phyloP scores from a whole-genome alignment of 805 yeast species.

The Ogataea allantospora region DNA sequence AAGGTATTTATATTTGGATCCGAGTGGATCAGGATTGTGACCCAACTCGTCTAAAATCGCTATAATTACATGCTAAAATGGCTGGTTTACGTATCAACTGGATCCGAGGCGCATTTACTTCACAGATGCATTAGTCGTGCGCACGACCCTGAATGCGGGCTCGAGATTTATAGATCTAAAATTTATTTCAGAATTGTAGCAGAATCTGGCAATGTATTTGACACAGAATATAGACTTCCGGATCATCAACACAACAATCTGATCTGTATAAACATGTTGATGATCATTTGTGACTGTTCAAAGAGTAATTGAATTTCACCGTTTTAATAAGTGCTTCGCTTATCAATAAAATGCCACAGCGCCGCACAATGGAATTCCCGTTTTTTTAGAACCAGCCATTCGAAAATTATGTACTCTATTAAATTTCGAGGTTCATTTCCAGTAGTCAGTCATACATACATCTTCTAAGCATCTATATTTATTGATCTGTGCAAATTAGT shows the following conservation, averaged over 20 bases:
- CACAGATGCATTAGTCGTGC: conserved; percentile 7
- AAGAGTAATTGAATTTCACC: too few species aligned
- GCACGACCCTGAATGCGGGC: conserved; percentile 14
- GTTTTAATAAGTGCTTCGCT: too few species aligned
- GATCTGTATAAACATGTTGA: too few species aligned
- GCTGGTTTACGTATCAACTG: conserved; percentile 18
- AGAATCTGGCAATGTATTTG: not conserved
- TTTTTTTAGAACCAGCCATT: conserved; percentile 12
- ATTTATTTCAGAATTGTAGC: conserved; percentile 1
- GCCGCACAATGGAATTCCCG: too few species aligned
- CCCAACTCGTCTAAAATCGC: not conserved
- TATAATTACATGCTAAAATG: conserved; percentile 4
- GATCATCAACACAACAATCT: too few species aligned
- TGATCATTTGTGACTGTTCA: too few species aligned
- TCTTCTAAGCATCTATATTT: too few species aligned
- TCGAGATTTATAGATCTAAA: conserved; percentile 2
- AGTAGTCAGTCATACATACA: not conserved
- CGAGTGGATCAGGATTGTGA: not conserved
- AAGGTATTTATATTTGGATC: conserved; percentile 9
- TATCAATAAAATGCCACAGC: too few species aligned
- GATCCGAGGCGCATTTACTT: conserved; percentile 10
- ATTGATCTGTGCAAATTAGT: not conserved
- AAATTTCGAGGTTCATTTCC: not conserved
- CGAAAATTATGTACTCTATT: conserved; percentile 1
- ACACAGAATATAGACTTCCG: not conserved